Base-by-base conservation (phyloP, 2,329 filamentous ascomycete species). In the Plectosphaerella sp. region DNA sequence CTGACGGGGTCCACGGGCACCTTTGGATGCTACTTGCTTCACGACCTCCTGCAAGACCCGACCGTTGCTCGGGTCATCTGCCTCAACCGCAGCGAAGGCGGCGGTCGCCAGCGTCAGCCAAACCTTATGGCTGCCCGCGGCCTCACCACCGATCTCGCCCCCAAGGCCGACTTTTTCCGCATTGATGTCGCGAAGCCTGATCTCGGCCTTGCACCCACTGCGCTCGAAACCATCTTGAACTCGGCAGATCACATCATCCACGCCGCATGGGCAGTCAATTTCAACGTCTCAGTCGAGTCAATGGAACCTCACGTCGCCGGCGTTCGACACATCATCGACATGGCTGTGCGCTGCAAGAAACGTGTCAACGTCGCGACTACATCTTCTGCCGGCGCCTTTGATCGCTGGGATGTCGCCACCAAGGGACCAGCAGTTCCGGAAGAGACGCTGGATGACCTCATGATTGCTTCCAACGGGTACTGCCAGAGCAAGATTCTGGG, bases 201-300 rank as follows among this genome's bases (percentile, higher is more conserved):
- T 12, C 69, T 86, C 1, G 82, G 81, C 0, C 67, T 87, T 0
- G 54, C 48, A 10, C 57, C 66, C 4, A 60, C 64, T 1, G 63
- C 62, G 1, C 69, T 72, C 62, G 42, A 65, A 41, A 59, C 67
- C 1, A 59, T 79, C 1, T 61, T 73, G 4, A 47, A 60, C 8
- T 64, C 72, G 1, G 69, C 68, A 0, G 75, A 78, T 49, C 69
- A 70, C 14, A 64, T 81, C 16, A 73, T 79, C 50, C 79, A 83
- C 63, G 81, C 78, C 56, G 77, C 78, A 20, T 67, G 64, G 64
- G 62, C 63, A 0, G 80, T 83, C 63, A 78, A 79, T 61, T 78
- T 75, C 60, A 80, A 76, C 60, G 70, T 79, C 16, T 63, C 71
- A 0, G 54, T 80, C 7, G 64, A 70, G 22, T 76, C 72, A 0